phyloP scores from a whole-genome alignment of 805 yeast species.

The Cyberlindnera nakhonratchasimensis region DNA sequence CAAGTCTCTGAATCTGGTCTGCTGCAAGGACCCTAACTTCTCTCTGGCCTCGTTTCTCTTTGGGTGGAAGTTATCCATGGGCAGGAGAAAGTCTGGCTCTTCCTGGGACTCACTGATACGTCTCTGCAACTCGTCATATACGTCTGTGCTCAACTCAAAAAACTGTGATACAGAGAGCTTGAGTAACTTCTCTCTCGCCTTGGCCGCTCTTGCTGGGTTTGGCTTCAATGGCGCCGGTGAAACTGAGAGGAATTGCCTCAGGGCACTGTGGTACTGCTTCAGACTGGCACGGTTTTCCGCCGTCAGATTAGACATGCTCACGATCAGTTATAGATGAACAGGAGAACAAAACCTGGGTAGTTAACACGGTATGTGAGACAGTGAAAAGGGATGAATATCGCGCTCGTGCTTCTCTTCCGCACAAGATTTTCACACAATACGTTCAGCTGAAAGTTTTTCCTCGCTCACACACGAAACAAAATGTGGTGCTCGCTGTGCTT shows the following conservation, averaged over 20 bases:
- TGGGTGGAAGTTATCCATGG: constrained; percentile 76
- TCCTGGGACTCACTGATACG: constrained; percentile 59
- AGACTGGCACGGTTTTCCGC: constrained; percentile 18
- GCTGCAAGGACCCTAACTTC: constrained; percentile 81
- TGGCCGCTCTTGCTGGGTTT: constrained; percentile 53
- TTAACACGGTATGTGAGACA: no score
- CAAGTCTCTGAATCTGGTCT: constrained; percentile 79
- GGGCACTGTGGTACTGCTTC: constrained; percentile 21
- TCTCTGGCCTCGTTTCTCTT: constrained; percentile 94
- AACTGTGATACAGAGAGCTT: constrained; percentile 82
- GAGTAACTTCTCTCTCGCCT: constrained; percentile 81
- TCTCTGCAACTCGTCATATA: constrained; percentile 85
- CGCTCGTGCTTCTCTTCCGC: no score
- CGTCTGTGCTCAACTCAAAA: constrained; percentile 88
- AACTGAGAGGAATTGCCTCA: constrained; percentile 26
- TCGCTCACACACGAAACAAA: no score
- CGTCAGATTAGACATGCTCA: constrained; percentile 19
- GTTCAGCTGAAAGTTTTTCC: no score
- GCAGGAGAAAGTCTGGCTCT: constrained; percentile 62
- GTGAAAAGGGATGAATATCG: not conserved
- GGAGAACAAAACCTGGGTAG: no score
- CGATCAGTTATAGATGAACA: not conserved
- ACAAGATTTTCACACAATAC: no score
- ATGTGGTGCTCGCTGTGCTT: no score
- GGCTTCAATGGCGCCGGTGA: constrained; percentile 24